Evolutionary conservation across 192 early-diverging fungal species (phyloP).

Genomic region (Helicostylum pulchrum): DNA sequence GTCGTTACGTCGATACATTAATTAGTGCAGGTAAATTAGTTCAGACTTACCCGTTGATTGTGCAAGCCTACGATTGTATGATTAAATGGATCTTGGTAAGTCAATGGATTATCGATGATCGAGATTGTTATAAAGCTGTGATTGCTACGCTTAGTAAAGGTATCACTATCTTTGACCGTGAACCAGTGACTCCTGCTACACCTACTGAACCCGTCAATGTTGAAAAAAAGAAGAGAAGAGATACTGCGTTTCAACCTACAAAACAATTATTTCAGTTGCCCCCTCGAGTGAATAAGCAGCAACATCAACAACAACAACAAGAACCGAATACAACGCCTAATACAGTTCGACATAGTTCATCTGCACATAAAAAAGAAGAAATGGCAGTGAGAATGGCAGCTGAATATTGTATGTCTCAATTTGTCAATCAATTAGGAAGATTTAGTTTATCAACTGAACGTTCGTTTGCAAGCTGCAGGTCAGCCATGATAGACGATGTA

Average conservation of each 20-base stretch:
- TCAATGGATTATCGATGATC: slow-evolving; percentile 76
- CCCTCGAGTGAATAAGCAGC: slow-evolving; percentile 23
- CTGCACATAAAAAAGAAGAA: slow-evolving; percentile 40
- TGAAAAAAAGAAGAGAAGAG: slow-evolving; percentile 38
- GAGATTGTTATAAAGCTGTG: slow-evolving; percentile 61
- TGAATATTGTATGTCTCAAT: slow-evolving; percentile 65
- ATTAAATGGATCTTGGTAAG: slow-evolving; percentile 71
- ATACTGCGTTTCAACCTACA: slow-evolving; percentile 38
- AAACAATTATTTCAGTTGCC: slow-evolving; percentile 38
- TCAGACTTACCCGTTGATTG: slow-evolving; percentile 56
- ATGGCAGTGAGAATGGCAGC: slow-evolving; percentile 68
- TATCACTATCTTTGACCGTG: slow-evolving; percentile 59
- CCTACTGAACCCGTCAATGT: not conserved
- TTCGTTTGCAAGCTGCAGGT: slow-evolving; percentile 57
- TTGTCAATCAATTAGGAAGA: slow-evolving; percentile 68
- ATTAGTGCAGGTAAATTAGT: slow-evolving; percentile 54
- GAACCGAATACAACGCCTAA: not conserved
- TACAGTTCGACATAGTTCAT: not conserved
- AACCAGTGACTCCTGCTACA: not conserved
- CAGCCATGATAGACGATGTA: slow-evolving; percentile 65
- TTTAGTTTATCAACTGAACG: slow-evolving; percentile 65
- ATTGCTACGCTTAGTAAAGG: slow-evolving; percentile 69
- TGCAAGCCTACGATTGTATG: slow-evolving; percentile 71
- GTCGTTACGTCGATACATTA: slow-evolving; percentile 67
- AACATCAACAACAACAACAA: slow-evolving; percentile 4